These are phyloP conservation scores for Juncus inflexus DNA, from an alignment of 176 grass and related monocot genomes.

Conservation along the genomic window DNA sequence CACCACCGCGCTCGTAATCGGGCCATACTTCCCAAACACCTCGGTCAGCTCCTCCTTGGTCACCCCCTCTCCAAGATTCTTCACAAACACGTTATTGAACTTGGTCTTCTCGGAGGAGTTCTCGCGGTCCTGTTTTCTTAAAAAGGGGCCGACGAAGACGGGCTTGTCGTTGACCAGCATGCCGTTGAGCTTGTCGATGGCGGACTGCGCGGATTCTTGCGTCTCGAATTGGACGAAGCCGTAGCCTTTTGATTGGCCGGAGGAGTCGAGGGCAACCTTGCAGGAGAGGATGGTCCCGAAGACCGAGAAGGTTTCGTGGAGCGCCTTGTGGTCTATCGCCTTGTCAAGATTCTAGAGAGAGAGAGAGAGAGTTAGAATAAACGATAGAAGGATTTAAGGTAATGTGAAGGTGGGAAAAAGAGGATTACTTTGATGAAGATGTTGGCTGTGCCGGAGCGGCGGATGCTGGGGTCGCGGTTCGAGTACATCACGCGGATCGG, in stretches of 20 bases:
- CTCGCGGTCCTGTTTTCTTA: slow-evolving; percentile 61
- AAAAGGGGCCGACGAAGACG: slow-evolving; percentile 70
- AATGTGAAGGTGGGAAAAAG: background rate
- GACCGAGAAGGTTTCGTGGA: slow-evolving; percentile 53
- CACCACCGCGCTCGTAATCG: slow-evolving; percentile 56
- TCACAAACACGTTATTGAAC: slow-evolving; percentile 68
- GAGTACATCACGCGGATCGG: slow-evolving; percentile 76
- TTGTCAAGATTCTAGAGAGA: slow-evolving; percentile 70
- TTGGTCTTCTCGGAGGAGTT: slow-evolving; percentile 40
- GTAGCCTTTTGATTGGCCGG: slow-evolving; percentile 60
- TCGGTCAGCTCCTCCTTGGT: slow-evolving; percentile 45
- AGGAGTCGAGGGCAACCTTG: slow-evolving; percentile 55
- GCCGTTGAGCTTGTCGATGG: slow-evolving; percentile 64
- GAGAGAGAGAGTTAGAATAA: background rate
- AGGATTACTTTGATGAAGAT: slow-evolving; percentile 67
- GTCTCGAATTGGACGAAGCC: slow-evolving; percentile 65
- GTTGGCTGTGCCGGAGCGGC: slow-evolving; percentile 61
- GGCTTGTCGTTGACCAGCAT: slow-evolving; percentile 73
- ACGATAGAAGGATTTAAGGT: background rate
- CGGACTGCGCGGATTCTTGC: slow-evolving; percentile 48
- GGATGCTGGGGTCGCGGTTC: slow-evolving; percentile 68
- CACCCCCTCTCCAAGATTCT: slow-evolving; percentile 51
- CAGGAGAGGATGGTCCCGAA: slow-evolving; percentile 66
- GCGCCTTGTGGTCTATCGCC: slow-evolving; percentile 60
- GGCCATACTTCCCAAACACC: slow-evolving; percentile 45